A percentile compares a stretch with the other conserved stretches of the same genome.
Conservation (phyloP, 108 stramenopile species). For the Stephanodiscus triporus region DNA sequence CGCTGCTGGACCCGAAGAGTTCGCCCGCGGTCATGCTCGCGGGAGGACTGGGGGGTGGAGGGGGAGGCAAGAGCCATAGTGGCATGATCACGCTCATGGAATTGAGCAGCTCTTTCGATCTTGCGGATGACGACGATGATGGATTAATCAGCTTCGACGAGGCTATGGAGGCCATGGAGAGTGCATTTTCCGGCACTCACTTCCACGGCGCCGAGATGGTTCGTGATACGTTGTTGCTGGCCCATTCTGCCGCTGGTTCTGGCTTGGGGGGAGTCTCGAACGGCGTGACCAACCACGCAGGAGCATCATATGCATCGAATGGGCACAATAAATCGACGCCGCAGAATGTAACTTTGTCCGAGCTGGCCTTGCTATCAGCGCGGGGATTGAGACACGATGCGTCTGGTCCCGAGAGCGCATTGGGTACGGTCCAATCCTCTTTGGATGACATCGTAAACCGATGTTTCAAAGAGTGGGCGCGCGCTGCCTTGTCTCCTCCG, state of each 20-base stretch:
- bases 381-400: conserved; percentile 79
- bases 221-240: conserved; percentile 74
- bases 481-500: conserved; percentile 52
- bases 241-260: conserved; percentile 34
- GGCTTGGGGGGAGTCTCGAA: conserved; percentile 13
- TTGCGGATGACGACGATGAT: conserved; percentile 89
- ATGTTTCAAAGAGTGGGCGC: conserved; percentile 82
- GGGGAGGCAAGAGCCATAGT: conserved; percentile 34
- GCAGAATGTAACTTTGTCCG: conserved; percentile 79
- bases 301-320: conserved; percentile 15
- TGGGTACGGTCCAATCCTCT: conserved; percentile 84
- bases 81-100: conserved; percentile 87
- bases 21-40: conserved; percentile 67
- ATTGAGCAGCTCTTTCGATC: conserved; percentile 80
- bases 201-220: conserved; percentile 91
- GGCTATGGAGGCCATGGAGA: conserved; percentile 89
- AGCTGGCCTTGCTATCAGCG: conserved; percentile 81
- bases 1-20: conserved; percentile 73
- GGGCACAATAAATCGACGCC: conserved; percentile 41
- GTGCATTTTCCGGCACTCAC: conserved; percentile 87
- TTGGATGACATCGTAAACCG: conserved; percentile 71
- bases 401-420: conserved; percentile 72
- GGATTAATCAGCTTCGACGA: conserved; percentile 87
- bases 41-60: conserved; percentile 44
- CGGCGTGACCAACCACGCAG: conserved; percentile 11